Evolutionary conservation across 23 red algal genomes (phyloP), one percentile per base, ranked within the genome.

Genomic region (Agarophyton chilense): DNA sequence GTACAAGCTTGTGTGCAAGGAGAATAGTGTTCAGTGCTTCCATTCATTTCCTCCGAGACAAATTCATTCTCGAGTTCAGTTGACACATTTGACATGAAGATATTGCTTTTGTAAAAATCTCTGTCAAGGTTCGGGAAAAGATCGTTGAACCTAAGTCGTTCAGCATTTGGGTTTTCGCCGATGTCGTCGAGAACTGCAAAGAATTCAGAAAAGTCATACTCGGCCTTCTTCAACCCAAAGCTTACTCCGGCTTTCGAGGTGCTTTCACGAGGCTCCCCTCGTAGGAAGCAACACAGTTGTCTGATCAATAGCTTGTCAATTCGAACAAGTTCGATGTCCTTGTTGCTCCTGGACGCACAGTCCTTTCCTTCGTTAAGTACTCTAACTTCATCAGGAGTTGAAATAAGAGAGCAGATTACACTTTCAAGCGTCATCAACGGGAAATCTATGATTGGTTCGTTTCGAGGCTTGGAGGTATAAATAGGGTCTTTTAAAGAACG

Each of bases 321-420:
- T 65, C 85, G 25, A 77, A 77, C 72, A 58, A 89, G 54, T 45
- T 89, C 85, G 53, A 78, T 77, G 53, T 89, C 85, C 60, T 70
- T 77, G 22, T 45, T 55, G 18, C 25, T 24, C 34, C 16, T n/a
- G 52, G 49, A 22, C 47, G 40, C 52, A 21, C 25, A 40, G 45
- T 17, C 46, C 9, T 74, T 22, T 51, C 18, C 29, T 8, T 0
- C 51, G 9, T 12, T 44, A 8, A 58, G 34, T 24, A 17, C 14
- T 3, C 10, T 52, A 51, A 89, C 64, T 31, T 89, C 85, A 89
- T 89, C 85, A 43, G 85, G 85, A 13, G 78, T 57, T 24, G 85
- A 66, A 11, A 79, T 51, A 3, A 89, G 53, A 26, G 85, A 77
- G 49, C 51, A 89, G 10, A 89, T 45, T 18, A 89, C 85, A 47